phyloP scores from a whole-genome alignment of 169 alveolate species.

The Theileria sp. region DNA sequence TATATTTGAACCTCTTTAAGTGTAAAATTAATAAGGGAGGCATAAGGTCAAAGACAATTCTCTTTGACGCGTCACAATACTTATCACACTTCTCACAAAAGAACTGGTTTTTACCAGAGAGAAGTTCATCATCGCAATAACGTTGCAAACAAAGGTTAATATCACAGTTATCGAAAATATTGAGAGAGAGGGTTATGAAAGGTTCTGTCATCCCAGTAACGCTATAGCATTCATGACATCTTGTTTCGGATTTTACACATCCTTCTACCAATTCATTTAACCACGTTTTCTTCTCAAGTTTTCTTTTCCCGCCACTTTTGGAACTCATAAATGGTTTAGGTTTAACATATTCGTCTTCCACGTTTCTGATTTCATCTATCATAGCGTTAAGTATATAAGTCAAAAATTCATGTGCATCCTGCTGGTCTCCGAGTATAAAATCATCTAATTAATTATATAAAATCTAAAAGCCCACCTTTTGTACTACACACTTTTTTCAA shows the following conservation, averaged over 20 bases:
- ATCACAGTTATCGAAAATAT: constrained; percentile 46
- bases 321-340: background rate
- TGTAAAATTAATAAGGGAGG: constrained; percentile 59
- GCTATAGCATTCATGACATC: constrained; percentile 38
- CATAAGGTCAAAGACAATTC: constrained; percentile 31
- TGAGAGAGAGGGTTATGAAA: constrained; percentile 51
- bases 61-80: constrained; percentile 44
- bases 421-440: constrained; percentile 55
- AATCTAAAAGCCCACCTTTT: constrained; percentile 21
- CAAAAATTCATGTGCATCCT: constrained; percentile 63
- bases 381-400: constrained; percentile 46
- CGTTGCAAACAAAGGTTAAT: constrained; percentile 32
- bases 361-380: constrained; percentile 45
- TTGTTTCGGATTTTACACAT: constrained; percentile 36
- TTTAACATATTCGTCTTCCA: constrained; percentile 5
- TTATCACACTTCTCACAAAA: constrained; percentile 38
- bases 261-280: constrained; percentile 51
- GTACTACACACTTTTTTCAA: constrained; percentile 29
- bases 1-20: constrained; percentile 54
- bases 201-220: constrained; percentile 44
- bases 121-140: constrained; percentile 41
- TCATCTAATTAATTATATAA: constrained; percentile 21
- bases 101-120: constrained; percentile 49
- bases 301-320: background rate
- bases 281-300: constrained; percentile 37